Evolutionary conservation across 179 eudicot genomes (phyloP), one percentile per base, ranked within the genome.

Genomic region (Beta lomatogona): DNA sequence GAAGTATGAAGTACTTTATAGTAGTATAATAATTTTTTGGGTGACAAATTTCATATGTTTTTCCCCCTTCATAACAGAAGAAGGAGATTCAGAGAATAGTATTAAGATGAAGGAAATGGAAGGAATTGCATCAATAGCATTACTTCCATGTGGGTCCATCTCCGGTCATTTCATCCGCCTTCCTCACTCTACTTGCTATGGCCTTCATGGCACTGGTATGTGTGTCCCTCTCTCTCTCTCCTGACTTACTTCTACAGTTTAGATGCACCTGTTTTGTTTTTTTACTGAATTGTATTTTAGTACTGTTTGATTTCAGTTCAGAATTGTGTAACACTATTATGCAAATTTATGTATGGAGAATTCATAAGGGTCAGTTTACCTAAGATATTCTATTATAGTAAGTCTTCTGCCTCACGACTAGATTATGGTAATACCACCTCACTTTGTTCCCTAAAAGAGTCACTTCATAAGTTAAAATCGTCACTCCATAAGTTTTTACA

Each of bases 101-200:
- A 41, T 60, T 36, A 36, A 36, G 7, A 36, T 25, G 77, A 77
- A 84, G 71, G 89, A 86, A 67, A 89, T 90, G 97, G 91, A 90
- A 88, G 99, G 99, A 44, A 87, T 96, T 76, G 98, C 97, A 19
- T 96, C 99, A 71, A 90, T 96, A 83, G 99, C 94, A 69, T 73
- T 96, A 69, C 77, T 96, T 59, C 92, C 97, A 48, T 80, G 80
- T 81, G 99, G 99, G 69, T 94, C 96, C 28, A 86, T 96, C 80
- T 96, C 99, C 21, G 99, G 99, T 15, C 98, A 96, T 85, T 94
- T 96, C 87, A 91, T 96, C 80, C 96, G 86, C 60, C 93, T 96
- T 83, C 96, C 99, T 31, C 81, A 90, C 53, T 90, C 97, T 76
- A 86, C 91, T 71, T 96, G 98, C 86, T 96, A 87, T 80, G 99